Percentiles rank a stretch among this genome's conserved stretches.
phyloP scores from a whole-genome alignment of 805 yeast genomes.

The Cyberlindnera meyerae region DNA sequence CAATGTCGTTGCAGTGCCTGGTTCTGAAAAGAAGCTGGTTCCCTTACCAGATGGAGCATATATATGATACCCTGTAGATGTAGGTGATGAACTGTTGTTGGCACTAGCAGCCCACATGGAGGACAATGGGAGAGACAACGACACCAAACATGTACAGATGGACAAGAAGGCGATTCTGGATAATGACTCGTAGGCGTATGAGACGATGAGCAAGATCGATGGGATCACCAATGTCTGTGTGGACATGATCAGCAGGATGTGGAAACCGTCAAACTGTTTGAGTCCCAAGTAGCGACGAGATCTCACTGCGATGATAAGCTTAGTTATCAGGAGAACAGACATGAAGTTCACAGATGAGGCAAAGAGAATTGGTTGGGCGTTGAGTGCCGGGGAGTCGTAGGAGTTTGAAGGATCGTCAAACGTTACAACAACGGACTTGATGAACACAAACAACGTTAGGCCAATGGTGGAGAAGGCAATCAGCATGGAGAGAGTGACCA shows the following conservation, averaged over 20 bases:
- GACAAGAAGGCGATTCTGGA: conserved; percentile 40
- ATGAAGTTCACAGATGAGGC: conserved; percentile 63
- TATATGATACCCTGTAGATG: conserved; percentile 26
- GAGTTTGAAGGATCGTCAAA: conserved; percentile 24
- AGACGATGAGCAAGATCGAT: conserved; percentile 56
- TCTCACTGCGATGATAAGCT: conserved; percentile 62
- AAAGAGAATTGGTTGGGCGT: conserved; percentile 57
- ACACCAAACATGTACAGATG: conserved; percentile 56
- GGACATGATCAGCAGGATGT: conserved; percentile 74
- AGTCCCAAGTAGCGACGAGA: conserved; percentile 75
- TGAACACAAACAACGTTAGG: conserved; percentile 51
- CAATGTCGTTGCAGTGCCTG: conserved; percentile 11
- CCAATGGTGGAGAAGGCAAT: conserved; percentile 54
- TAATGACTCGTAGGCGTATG: conserved; percentile 36
- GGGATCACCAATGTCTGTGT: conserved; percentile 81
- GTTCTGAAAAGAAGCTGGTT: conserved; percentile 17
- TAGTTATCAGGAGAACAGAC: conserved; percentile 56
- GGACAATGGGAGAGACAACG: conserved; percentile 73
- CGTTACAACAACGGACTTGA: conserved; percentile 36
- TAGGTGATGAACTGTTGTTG: conserved; percentile 42
- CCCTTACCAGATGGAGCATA: conserved; percentile 16
- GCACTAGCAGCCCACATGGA: conserved; percentile 84
- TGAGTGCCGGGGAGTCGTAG: conserved; percentile 37
- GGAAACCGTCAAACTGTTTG: conserved; percentile 77
- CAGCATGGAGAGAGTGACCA: conserved; percentile 35